Base-by-base conservation (phyloP, 805 yeast genomes). In the Monosporozyma unispora region DNA sequence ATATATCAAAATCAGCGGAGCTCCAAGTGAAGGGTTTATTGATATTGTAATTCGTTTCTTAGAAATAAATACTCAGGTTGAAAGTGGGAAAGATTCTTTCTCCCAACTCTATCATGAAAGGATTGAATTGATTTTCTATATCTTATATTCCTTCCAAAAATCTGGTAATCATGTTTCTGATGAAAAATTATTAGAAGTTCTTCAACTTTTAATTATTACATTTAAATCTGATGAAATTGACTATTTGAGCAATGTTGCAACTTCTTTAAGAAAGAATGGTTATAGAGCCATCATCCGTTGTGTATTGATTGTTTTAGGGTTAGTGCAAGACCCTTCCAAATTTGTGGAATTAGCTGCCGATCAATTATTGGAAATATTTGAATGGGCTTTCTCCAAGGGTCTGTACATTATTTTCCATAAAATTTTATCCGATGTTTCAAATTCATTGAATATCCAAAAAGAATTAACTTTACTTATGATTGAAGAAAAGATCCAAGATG, bases 201-300 rank as follows among this genome's bases (percentile, higher is more conserved):
- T 58, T 46, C 55, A 48, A 47, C 63, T 52, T 48, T 60, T 55
- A 46, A 56, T 54, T 44, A 73, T 12, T 54, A 76, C 41, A 63
- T 78, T 41, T 70, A 73, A 50, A 14, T 77, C 84, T 0, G 63
- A 69, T 4, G 78, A 78, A 44, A 68, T 82, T 50, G 70, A 76
- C 39, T 77, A 79, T 54, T 56, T 73, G 44, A 58, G 68, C 1
- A 74, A 70, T 27, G 61, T 82, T 19, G 54, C 75, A 0, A 59
- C 66, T 2, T 57, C 62, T 12, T 58, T 63, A 2, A 70, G 70
- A 21, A 58, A 66, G 8, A 75, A 73, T 4, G 62, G 69, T 40
- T 82, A 81, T 57, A 72, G 81, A 54, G 79, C 89, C 1, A 59
- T 84, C n/a, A 66, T 85, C 45, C 73, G 89, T 52, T 78, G 80